These are phyloP conservation scores for Myrica gale DNA, from an alignment of 306 rosid genomes.

Conservation along the genomic window DNA sequence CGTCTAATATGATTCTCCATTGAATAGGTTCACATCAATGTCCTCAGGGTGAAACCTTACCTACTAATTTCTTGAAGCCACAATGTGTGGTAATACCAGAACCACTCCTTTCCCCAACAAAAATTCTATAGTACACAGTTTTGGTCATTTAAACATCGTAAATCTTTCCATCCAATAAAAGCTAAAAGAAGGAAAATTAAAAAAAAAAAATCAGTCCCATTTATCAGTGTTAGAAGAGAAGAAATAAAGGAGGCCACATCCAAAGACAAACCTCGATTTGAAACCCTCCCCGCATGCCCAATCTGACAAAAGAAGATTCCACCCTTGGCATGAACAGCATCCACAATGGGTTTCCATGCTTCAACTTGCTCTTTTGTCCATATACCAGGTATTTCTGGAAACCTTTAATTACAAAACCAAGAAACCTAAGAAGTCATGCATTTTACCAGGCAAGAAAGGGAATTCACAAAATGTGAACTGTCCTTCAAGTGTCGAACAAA, in stretches of 20 bases:
- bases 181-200: too few species aligned
- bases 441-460: background rate
- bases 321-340: constrained; percentile 52
- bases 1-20: too few species aligned
- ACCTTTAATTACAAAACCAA: constrained; percentile 21
- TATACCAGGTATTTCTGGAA: constrained; percentile 39
- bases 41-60: too few species aligned
- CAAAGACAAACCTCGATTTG: constrained; percentile 31
- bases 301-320: constrained; percentile 50
- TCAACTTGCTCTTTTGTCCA: constrained; percentile 54
- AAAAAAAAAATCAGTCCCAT: too few species aligned
- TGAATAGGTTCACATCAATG: too few species aligned
- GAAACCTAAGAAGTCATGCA: background rate
- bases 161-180: too few species aligned
- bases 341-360: constrained; percentile 52
- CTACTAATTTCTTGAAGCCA: too few species aligned
- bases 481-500: background rate
- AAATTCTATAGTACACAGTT: too few species aligned
- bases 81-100: too few species aligned
- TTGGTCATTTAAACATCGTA: too few species aligned
- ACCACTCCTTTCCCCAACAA: too few species aligned
- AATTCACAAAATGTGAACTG: background rate
- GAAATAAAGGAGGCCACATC: background rate
- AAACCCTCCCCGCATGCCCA: constrained; percentile 44
- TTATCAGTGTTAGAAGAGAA: background rate